A percentile compares a stretch with the other conserved stretches of the same genome.
These are phyloP conservation scores for Colletotrichum sp. DNA, from an alignment of 2,329 filamentous ascomycete genomes.

Conservation along the genomic window DNA sequence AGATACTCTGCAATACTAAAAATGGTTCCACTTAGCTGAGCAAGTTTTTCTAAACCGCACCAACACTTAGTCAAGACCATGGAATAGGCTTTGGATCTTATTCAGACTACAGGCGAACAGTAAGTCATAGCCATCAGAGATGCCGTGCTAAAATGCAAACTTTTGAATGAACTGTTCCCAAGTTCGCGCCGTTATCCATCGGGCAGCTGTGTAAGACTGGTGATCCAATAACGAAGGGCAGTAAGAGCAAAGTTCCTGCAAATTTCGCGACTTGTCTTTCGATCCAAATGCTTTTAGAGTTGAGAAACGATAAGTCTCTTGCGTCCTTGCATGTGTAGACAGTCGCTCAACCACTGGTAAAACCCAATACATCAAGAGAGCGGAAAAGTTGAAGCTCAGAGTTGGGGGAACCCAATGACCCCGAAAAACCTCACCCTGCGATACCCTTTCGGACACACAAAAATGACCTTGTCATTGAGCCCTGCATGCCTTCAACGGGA, in stretches of 20 bases:
- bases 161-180: background rate
- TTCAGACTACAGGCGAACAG: background rate
- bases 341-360: background rate
- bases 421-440: background rate
- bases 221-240: background rate
- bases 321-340: background rate
- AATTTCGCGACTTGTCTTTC: background rate
- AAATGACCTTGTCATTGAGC: background rate
- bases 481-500: background rate
- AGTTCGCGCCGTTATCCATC: background rate
- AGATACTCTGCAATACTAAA: background rate
- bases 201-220: background rate
- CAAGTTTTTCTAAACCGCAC: background rate
- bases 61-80: background rate
- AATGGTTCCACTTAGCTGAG: background rate
- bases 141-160: accelerated
- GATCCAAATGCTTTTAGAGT: background rate
- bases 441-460: background rate
- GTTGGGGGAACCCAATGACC: background rate
- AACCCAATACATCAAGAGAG: background rate
- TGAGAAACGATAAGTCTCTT: accelerated
- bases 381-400: background rate
- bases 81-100: background rate
- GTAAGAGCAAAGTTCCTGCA: background rate
- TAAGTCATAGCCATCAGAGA: background rate